phyloP scores from a whole-genome alignment of 345 rosid species.

The Heritiera littoralis region DNA sequence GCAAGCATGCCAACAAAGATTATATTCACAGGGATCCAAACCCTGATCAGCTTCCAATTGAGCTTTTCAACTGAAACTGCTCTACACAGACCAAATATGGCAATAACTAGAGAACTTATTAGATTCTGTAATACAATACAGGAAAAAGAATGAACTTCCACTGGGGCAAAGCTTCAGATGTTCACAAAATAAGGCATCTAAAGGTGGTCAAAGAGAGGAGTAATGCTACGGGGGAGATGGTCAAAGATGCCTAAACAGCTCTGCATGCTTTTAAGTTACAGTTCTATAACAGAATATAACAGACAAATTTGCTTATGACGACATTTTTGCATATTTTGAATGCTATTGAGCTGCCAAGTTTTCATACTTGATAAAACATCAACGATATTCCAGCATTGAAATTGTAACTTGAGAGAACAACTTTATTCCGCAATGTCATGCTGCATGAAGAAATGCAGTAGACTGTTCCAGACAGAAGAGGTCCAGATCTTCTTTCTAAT shows the following conservation, averaged over 20 bases:
- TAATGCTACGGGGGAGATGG: neutral
- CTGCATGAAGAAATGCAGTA: slow-evolving; percentile 28
- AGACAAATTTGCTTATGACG: neutral
- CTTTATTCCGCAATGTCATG: slow-evolving; percentile 83
- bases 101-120: slow-evolving; percentile 67
- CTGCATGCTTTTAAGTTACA: slow-evolving; percentile 8
- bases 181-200: neutral
- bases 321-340: neutral
- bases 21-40: slow-evolving; percentile 90
- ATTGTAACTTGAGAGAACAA: slow-evolving; percentile 73
- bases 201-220: neutral
- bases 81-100: slow-evolving; percentile 48
- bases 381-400: slow-evolving; percentile 83
- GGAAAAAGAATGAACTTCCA: too few relatives aligned
- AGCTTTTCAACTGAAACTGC: slow-evolving; percentile 67
- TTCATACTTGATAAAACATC: slow-evolving; percentile 85
- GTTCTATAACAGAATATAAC: neutral
- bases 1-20: slow-evolving; percentile 94
- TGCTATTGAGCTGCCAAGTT: neutral
- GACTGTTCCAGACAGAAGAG: slow-evolving; percentile 80
- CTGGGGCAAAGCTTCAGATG: neutral
- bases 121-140: slow-evolving; percentile 61
- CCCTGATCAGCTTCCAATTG: slow-evolving; percentile 72
- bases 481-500: slow-evolving; percentile 53
- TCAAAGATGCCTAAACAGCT: neutral